These are phyloP conservation scores for Aciculosporium take DNA, from an alignment of 2,329 filamentous ascomycete genomes.

Conservation along the genomic window DNA sequence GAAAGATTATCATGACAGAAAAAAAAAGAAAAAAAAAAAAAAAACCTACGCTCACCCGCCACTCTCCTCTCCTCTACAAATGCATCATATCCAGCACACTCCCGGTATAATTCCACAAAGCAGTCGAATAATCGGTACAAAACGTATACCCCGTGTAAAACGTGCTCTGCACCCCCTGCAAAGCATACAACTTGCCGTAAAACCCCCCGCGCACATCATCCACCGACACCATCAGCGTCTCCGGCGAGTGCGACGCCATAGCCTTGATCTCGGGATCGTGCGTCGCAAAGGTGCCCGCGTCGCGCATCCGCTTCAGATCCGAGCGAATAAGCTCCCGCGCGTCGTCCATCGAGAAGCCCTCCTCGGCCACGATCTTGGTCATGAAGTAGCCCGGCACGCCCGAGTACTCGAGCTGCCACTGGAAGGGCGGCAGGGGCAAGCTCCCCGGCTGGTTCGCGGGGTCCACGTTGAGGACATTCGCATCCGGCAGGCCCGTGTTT, in stretches of 20 bases:
- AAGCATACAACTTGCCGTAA: conserved; percentile 17
- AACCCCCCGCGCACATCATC: conserved; percentile 19
- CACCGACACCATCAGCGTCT: conserved; percentile 13
- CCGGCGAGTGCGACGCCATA: conserved; percentile 17
- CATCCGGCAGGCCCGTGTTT: conserved; percentile 13
- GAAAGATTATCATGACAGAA: too few species aligned
- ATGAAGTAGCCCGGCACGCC: conserved; percentile 4
- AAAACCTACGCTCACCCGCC: neutral
- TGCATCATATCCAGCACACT: conserved; percentile 6
- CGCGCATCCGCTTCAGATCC: conserved; percentile 4
- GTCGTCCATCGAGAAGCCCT: conserved; percentile 6
- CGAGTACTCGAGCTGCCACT: conserved; percentile 4
- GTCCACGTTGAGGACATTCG: conserved; percentile 12
- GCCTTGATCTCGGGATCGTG: conserved; percentile 14
- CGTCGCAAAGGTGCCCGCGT: neutral
- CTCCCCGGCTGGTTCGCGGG: conserved; percentile 7
- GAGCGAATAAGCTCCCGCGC: conserved; percentile 8
- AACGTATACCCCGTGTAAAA: conserved; percentile 20
- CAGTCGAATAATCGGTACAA: conserved; percentile 13
- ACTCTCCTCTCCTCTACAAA: neutral
- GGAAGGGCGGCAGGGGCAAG: conserved; percentile 9
- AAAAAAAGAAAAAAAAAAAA: neutral
- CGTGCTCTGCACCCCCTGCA: conserved; percentile 22
- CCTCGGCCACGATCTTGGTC: conserved; percentile 6
- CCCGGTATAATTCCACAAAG: conserved; percentile 14